phyloP scores from a whole-genome alignment of 2,329 filamentous ascomycete genomes.

The Aspergillus glaucus region DNA sequence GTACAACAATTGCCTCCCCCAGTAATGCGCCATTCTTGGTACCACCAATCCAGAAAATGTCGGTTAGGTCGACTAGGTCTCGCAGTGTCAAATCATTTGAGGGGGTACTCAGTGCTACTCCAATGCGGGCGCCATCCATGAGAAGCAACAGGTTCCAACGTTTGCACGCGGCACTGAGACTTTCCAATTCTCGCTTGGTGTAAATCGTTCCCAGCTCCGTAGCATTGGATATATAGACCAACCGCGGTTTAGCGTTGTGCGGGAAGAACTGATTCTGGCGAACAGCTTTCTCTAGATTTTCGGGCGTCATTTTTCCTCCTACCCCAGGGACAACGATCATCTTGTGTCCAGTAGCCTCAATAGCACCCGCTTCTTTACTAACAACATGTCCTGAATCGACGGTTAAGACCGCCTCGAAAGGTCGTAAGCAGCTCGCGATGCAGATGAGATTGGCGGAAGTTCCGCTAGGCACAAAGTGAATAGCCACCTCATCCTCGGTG shows the following conservation, averaged over 20 bases:
- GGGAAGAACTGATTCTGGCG: conserved; percentile 48
- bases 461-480: conserved; percentile 49
- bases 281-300: conserved; percentile 37
- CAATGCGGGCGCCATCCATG: conserved; percentile 46
- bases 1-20: conserved; percentile 48
- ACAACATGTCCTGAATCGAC: conserved; percentile 47
- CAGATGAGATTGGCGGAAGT: conserved; percentile 49
- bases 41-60: conserved; percentile 52
- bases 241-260: conserved; percentile 46
- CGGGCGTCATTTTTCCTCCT: conserved; percentile 45
- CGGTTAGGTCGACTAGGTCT: conserved; percentile 44
- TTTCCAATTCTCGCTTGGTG: conserved; percentile 37
- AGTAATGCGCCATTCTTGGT: conserved; percentile 49
- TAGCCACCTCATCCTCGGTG: conserved; percentile 36
- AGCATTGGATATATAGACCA: conserved; percentile 50
- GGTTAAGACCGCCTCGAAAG: conserved; percentile 48
- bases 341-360: conserved; percentile 48
- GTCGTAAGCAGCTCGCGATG: conserved; percentile 46
- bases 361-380: conserved; percentile 45
- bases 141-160: conserved; percentile 39
- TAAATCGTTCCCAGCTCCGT: conserved; percentile 49
- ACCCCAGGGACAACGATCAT: conserved; percentile 44
- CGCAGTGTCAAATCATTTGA: conserved; percentile 40
- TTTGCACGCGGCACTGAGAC: conserved; percentile 41
- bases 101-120: conserved; percentile 38